phyloP scores from a whole-genome alignment of 495 filamentous ascomycete genomes.

The Parathielavia appendiculata region DNA sequence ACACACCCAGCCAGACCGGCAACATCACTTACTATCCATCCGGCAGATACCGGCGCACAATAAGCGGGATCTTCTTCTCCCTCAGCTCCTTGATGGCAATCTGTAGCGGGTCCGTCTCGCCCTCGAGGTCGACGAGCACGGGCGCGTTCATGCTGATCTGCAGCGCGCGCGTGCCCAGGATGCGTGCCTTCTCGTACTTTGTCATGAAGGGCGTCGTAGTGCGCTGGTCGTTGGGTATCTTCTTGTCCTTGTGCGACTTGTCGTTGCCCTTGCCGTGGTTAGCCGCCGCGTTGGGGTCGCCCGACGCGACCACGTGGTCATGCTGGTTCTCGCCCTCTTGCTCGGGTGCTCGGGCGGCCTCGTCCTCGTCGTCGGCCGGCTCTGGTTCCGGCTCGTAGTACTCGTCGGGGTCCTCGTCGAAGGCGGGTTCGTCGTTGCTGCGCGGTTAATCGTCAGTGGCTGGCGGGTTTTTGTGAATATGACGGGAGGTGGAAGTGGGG shows the following conservation, averaged over 20 bases:
- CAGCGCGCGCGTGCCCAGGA: slow-evolving; percentile 85
- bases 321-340: slow-evolving; percentile 46
- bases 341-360: slow-evolving; percentile 44
- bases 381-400: slow-evolving; percentile 61
- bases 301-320: slow-evolving; percentile 57
- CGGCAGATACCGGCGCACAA: slow-evolving; percentile 89
- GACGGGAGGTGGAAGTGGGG: slow-evolving; percentile 12
- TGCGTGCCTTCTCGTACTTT: slow-evolving; percentile 93
- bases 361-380: slow-evolving; percentile 53
- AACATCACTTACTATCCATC: slow-evolving; percentile 78
- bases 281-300: slow-evolving; percentile 65
- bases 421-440: slow-evolving; percentile 50
- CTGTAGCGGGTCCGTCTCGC: slow-evolving; percentile 94
- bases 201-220: slow-evolving; percentile 98
- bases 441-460: neutral
- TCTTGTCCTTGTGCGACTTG: slow-evolving; percentile 73
- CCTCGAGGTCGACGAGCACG: slow-evolving; percentile 92
- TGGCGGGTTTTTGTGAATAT: neutral
- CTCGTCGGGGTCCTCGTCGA: slow-evolving; percentile 50
- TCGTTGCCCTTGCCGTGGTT: slow-evolving; percentile 44
- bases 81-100: slow-evolving; percentile 95
- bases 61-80: slow-evolving; percentile 97
- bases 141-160: slow-evolving; percentile 99
- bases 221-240: slow-evolving; percentile 81
- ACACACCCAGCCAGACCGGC: slow-evolving; percentile 5